Evolutionary conservation across 345 rosid genomes (phyloP).

Genomic region (Aethionema arabicum): DNA sequence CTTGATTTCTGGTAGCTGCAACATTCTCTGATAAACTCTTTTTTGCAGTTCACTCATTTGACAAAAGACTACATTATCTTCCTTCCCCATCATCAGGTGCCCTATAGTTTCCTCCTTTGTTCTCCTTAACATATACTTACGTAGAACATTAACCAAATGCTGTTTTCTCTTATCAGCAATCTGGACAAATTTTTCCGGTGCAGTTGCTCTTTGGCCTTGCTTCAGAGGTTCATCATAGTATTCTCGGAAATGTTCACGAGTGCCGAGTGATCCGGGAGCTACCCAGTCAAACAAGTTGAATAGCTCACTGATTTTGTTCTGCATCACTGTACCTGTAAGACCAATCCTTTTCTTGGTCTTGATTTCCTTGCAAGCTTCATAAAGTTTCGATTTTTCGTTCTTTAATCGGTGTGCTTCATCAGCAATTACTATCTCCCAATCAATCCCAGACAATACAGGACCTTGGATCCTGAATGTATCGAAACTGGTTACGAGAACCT

Average conservation of each 20-base stretch:
- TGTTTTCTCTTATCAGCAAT: conserved; percentile 80
- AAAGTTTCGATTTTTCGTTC: conserved; percentile 90
- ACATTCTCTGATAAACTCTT: conserved; percentile 74
- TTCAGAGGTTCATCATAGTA: conserved; percentile 85
- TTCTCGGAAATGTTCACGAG: conserved; percentile 84
- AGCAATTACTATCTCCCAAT: conserved; percentile 86
- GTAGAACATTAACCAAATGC: conserved; percentile 65
- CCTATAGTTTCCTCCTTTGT: conserved; percentile 97
- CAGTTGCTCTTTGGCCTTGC: conserved; percentile 86
- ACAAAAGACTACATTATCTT: conserved; percentile 93
- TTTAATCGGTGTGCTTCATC: conserved; percentile 94
- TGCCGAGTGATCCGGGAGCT: conserved; percentile 79
- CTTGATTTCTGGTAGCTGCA: conserved; percentile 79
- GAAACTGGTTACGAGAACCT: conserved; percentile 81
- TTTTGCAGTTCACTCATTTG: conserved; percentile 90
- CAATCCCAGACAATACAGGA: conserved; percentile 54
- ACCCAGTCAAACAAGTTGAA: conserved; percentile 93
- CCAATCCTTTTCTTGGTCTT: conserved; percentile 68
- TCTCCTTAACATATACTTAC: conserved; percentile 82
- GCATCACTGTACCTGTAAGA: conserved; percentile 91
- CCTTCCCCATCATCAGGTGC: conserved; percentile 96
- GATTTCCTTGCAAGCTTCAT: conserved; percentile 63
- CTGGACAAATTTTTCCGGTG: conserved; percentile 72
- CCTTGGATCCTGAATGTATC: conserved; percentile 84
- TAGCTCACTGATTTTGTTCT: conserved; percentile 87